Base-by-base conservation (phyloP, 176 grass and related monocot species). In the maize (Zea mays) region DNA sequence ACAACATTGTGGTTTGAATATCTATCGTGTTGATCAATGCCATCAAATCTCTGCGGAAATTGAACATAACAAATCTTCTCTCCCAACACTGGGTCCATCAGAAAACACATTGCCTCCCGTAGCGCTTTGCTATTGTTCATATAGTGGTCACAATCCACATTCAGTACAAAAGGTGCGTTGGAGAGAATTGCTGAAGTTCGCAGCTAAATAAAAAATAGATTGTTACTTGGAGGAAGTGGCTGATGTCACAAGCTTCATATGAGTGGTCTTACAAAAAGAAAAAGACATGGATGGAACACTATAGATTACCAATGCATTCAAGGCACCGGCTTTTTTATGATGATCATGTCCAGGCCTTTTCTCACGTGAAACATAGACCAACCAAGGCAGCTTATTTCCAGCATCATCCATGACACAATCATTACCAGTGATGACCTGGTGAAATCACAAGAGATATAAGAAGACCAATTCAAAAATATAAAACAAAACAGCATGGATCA, bases 71-170 rank as follows among this genome's bases (percentile, higher is more conserved):
- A 79, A 68, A 79, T 79, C 27, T 56, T 79, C n/a, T 12, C 63
- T 79, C 76, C 76, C 63, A 68, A 56, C 11, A 54, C 63, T 56
- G 76, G 76, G 19, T 79, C 76, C 76, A 79, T 79, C 37, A 79
- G 37, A 43, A 79, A 79, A 66, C 76, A 79, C 76, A 79, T 79
- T 43, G 76, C 76, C 38, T 79, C 76, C 76, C 63, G 17, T 44
- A 79, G 49, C 56, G 76, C 76, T 79, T 79, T 79, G 63, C 76
- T 79, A 56, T 68, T 79, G 49, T 79, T 79, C 2, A 79, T 56
- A 68, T 79, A 79, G 76, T 79, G 76, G 65, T 79, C 76, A 34
- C 76, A 79, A 56, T 79, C 76, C 63, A 79, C 76, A 68, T 79
- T 79, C 36, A 79, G 37, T 48, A 79, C 65, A 78, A 67, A 78